These are phyloP conservation scores for Fusarium succisae DNA, from an alignment of 2,329 filamentous ascomycete species.

Conservation along the genomic window DNA sequence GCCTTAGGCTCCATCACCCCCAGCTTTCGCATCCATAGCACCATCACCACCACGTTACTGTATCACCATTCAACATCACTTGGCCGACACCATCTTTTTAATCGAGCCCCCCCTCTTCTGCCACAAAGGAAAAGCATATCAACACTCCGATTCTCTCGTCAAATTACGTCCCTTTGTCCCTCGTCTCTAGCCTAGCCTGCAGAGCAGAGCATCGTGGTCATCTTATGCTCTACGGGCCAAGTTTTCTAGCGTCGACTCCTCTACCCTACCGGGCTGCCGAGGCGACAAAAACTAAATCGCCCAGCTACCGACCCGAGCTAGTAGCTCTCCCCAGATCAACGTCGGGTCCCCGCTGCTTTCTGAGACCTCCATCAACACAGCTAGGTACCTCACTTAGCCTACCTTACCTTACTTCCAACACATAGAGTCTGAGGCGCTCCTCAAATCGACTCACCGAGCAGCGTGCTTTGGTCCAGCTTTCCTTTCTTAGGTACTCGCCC, in stretches of 20 bases:
- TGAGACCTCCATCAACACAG: slow-evolving; percentile 20
- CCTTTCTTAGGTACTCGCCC: not conserved
- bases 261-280: slow-evolving; percentile 29
- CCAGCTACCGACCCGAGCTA: slow-evolving; percentile 34
- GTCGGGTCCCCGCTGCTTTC: slow-evolving; percentile 16
- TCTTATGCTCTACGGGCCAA: slow-evolving; percentile 27
- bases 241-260: slow-evolving; percentile 31
- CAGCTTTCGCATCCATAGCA: not conserved
- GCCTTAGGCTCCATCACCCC: slow-evolving; percentile 18
- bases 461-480: slow-evolving; percentile 4
- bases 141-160: slow-evolving; percentile 27
- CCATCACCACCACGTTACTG: slow-evolving; percentile 11
- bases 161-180: not conserved
- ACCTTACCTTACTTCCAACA: not conserved
- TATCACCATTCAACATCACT: slow-evolving; percentile 20
- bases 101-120: slow-evolving; percentile 12
- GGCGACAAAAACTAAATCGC: slow-evolving; percentile 31
- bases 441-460: slow-evolving; percentile 1
- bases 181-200: not conserved
- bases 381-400: not conserved
- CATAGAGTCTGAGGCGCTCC: slow-evolving; percentile 11
- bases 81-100: slow-evolving; percentile 35
- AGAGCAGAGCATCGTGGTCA: slow-evolving; percentile 14
- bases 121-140: slow-evolving; percentile 37
- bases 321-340: slow-evolving; percentile 42